Evolutionary conservation across 208 protist species (phyloP).

Genomic region (Leishmania major): DNA sequence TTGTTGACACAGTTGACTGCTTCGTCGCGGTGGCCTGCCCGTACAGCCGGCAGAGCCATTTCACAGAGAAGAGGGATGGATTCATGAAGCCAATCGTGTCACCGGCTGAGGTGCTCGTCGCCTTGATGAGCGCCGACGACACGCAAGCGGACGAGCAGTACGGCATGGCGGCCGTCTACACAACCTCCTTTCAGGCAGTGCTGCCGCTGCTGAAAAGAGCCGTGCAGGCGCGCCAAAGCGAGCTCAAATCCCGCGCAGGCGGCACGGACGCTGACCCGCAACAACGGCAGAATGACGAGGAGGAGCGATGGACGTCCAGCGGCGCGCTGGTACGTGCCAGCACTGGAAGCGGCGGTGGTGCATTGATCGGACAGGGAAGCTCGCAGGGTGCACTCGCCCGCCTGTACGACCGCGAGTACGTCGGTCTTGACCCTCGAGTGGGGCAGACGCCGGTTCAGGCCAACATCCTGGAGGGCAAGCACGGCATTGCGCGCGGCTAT

Average conservation of each 20-base stretch:
- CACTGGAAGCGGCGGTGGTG: conserved; percentile 11
- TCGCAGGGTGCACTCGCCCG: conserved; percentile 57
- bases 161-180: conserved; percentile 63
- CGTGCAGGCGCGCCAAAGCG: conserved; percentile 4
- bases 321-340: conserved; percentile 27
- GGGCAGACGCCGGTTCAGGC: conserved; percentile 81
- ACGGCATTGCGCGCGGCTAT: conserved; percentile 87
- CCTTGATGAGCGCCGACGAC: conserved; percentile 46
- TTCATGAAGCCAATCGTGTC: conserved; percentile 91
- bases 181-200: conserved; percentile 59
- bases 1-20: conserved; percentile 88
- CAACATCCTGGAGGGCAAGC: conserved; percentile 62
- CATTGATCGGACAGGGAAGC: conserved; percentile 21
- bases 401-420: conserved; percentile 72
- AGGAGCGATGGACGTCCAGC: conserved; percentile 17
- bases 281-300: not conserved
- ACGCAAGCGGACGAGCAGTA: conserved; percentile 38
- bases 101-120: conserved; percentile 84
- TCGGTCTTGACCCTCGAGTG: conserved; percentile 73
- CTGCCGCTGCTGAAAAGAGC: conserved; percentile 30
- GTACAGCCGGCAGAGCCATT: conserved; percentile 77
- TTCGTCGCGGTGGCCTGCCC: conserved; percentile 89
- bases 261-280: conserved; percentile 2
- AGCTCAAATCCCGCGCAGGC: not conserved
- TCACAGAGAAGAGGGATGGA: conserved; percentile 69